These are phyloP conservation scores for Alternaria novae-zelandiae DNA, from an alignment of 2,329 filamentous ascomycete genomes.

Conservation along the genomic window DNA sequence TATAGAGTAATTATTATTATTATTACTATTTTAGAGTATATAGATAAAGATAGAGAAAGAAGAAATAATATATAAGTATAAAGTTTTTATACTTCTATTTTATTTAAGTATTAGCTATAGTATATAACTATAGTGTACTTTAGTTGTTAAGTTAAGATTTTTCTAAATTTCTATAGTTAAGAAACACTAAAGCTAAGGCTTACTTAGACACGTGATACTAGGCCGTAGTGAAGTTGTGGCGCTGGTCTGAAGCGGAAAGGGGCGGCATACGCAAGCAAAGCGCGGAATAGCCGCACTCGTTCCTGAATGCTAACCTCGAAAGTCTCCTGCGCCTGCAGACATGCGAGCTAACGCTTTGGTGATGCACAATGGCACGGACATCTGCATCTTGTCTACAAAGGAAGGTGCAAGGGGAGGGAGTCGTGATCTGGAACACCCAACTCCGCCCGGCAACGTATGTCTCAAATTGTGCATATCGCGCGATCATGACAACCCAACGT, in stretches of 20 bases:
- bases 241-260: constrained; percentile 7
- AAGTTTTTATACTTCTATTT: too few species aligned
- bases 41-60: too few species aligned
- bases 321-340: constrained; percentile 2
- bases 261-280: background rate
- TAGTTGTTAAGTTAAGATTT: too few species aligned
- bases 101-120: too few species aligned
- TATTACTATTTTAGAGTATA: too few species aligned
- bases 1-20: too few species aligned
- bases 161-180: too few species aligned
- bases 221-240: constrained; percentile 1
- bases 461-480: constrained; percentile 5
- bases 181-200: too few species aligned
- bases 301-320: constrained; percentile 15
- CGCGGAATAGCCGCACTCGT: constrained; percentile 4
- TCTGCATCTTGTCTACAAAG: constrained; percentile 11
- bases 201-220: background rate
- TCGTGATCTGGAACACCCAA: constrained; percentile 5
- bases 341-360: constrained; percentile 3
- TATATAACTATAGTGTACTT: too few species aligned
- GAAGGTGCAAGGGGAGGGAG: constrained; percentile 10
- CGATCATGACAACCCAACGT: constrained; percentile 6
- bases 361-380: constrained; percentile 9
- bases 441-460: constrained; percentile 9
- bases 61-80: too few species aligned